Evolutionary conservation across 73 alveolate genomes (phyloP).

Genomic region (Blepharisma japonicum): DNA sequence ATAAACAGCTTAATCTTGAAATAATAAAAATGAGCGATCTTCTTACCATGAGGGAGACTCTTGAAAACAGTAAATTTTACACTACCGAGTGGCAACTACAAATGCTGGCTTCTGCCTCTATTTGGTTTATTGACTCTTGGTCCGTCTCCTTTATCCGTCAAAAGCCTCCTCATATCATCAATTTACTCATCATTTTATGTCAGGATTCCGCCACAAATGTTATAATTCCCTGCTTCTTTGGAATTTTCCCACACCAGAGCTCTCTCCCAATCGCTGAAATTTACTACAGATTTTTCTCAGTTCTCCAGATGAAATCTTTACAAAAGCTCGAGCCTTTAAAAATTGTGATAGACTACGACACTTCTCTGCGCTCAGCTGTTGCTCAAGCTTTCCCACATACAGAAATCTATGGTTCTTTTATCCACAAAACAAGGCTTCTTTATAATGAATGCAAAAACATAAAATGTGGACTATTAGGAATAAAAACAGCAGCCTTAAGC

Average conservation of each 20-base stretch:
- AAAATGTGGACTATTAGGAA: conserved; percentile 8
- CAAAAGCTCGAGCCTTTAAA: background rate
- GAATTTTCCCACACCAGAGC: conserved; percentile 13
- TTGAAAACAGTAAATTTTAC: conserved; percentile 4
- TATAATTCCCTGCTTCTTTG: conserved; percentile 14
- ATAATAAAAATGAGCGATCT: no score
- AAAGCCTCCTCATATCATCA: background rate
- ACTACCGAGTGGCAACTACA: conserved; percentile 22
- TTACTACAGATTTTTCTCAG: conserved; percentile 2
- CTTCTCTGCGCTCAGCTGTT: background rate
- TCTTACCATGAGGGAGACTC: background rate
- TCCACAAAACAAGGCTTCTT: background rate
- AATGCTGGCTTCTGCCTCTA: background rate
- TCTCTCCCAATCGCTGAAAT: conserved; percentile 10
- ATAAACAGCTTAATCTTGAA: no score
- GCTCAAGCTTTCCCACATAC: conserved; percentile 2
- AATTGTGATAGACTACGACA: conserved; percentile 1
- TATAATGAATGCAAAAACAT: conserved; percentile 18
- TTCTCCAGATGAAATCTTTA: background rate
- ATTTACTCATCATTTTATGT: background rate
- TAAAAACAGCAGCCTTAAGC: conserved; percentile 5
- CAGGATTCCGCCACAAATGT: conserved; percentile 10
- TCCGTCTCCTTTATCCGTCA: background rate
- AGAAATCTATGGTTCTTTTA: conserved; percentile 5
- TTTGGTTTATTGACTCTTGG: conserved; percentile 19